Evolutionary conservation across 306 rosid species (phyloP), one percentile per base, ranked within the genome.

Genomic region (Glycine latifolia): DNA sequence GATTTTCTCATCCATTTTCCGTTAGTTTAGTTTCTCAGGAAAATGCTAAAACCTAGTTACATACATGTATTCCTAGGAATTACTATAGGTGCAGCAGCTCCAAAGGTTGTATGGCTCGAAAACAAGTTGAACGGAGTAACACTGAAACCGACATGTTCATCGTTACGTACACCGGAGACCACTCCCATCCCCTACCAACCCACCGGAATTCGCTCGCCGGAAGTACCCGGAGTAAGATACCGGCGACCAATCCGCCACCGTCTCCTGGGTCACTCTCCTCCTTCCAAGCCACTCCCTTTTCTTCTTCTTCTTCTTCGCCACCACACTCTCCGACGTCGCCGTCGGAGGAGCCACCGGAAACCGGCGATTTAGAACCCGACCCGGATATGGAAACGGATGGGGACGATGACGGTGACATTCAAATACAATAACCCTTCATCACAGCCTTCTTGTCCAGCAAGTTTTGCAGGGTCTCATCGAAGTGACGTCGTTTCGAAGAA

Each of bases 191-290:
- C 10, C 92, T 83, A 31, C 97, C 98, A 0, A 85, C 91, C 12
- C 96, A 91, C 77, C 85, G 94, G 50, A 93, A 90, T 84, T 91
- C 94, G 1, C 97, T 93, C 15, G 92, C 96, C 7, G 96, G 97
- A 0, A 91, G 91, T 70, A 85, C 92, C 43, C 87, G 94, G 3
- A 76, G 31, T 60, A 91, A 86, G 78, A 7, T 69, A 17, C 77
- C 83, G 3, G 3, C 79, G 1, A 10, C 48, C 41, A 67, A 67
- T 9, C 84, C 63, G 7, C 81, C 41, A 2, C 59, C 15, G 16
- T 48, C 31, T 0, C 31, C 31, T 26, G 31, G 31, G 31, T 26
- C 33, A 16, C 54, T 53, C 47, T 3, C 67, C 53, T 1, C 67
- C 48, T 2, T 59, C 35, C 11, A 78, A 56, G 4, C 49, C 10